Evolutionary conservation across 495 filamentous ascomycete genomes (phyloP).

Genomic region (Letharia columbiana): DNA sequence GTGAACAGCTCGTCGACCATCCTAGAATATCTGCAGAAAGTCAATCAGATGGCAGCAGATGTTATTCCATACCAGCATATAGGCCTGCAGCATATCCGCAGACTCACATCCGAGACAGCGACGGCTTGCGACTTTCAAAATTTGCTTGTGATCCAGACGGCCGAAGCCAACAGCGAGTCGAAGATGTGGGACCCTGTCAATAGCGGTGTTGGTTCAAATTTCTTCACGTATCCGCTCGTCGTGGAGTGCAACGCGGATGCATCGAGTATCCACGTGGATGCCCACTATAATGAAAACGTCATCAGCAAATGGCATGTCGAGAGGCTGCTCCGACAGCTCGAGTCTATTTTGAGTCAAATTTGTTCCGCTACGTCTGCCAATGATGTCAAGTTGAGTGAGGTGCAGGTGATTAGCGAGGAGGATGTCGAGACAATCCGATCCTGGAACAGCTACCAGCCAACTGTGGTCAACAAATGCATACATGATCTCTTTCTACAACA

Average conservation of each 20-base stretch:
- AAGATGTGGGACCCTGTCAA: constrained; percentile 19
- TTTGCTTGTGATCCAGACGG: constrained; percentile 38
- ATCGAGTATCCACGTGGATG: constrained; percentile 49
- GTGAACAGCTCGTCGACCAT: constrained; percentile 34
- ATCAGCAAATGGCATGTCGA: constrained; percentile 37
- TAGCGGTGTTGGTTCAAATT: constrained; percentile 31
- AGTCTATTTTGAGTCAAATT: constrained; percentile 31
- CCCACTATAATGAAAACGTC: constrained; percentile 50
- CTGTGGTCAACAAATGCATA: constrained; percentile 25
- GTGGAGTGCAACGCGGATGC: constrained; percentile 39
- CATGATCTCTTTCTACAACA: constrained; percentile 22
- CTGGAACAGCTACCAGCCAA: constrained; percentile 34
- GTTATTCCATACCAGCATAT: constrained; percentile 45
- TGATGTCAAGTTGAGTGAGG: constrained; percentile 28
- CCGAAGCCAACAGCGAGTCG: constrained; percentile 4
- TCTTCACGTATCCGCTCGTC: constrained; percentile 44
- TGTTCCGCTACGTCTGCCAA: constrained; percentile 17
- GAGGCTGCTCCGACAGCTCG: constrained; percentile 37
- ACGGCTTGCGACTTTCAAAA: constrained; percentile 46
- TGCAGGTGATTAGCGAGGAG: constrained; percentile 34
- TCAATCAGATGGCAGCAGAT: constrained; percentile 34
- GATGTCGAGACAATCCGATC: constrained; percentile 37
- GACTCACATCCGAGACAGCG: constrained; percentile 40
- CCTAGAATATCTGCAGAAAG: constrained; percentile 34
- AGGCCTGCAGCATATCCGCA: constrained; percentile 48